These are phyloP conservation scores for Diaporthe velutina DNA, from an alignment of 2,329 filamentous ascomycete species.

Conservation along the genomic window DNA sequence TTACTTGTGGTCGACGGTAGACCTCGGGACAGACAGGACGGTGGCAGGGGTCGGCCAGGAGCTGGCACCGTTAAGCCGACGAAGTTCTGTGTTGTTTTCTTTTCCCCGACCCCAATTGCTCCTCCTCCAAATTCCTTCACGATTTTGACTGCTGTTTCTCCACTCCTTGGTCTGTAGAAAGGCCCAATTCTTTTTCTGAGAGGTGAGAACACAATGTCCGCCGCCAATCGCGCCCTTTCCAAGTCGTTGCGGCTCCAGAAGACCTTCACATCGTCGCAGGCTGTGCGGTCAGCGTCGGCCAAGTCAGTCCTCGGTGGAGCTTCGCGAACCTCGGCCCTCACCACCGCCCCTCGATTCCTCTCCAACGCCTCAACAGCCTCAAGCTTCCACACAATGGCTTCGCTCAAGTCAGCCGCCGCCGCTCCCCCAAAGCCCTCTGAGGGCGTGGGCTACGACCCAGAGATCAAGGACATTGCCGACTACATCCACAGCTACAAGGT, in stretches of 20 bases:
- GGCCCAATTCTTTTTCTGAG: neutral
- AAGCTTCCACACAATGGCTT: conserved; percentile 64
- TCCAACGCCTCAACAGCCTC: conserved; percentile 46
- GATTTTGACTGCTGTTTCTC: neutral
- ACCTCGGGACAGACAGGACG: conserved; percentile 5
- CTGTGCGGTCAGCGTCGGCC: conserved; percentile 50
- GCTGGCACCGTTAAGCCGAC: conserved; percentile 13
- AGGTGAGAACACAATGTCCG: conserved; percentile 38
- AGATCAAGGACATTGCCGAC: conserved; percentile 94
- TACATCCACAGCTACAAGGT: conserved; percentile 95
- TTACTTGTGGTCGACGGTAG: neutral
- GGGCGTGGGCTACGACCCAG: conserved; percentile 81
- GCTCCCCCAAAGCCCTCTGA: conserved; percentile 59
- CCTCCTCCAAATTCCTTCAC: neutral
- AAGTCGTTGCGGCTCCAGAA: conserved; percentile 65
- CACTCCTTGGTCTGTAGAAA: conserved; percentile 15
- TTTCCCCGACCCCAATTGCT: conserved; percentile 8
- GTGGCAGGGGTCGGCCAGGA: neutral
- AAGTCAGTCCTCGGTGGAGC: conserved; percentile 40
- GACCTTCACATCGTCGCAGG: conserved; percentile 52
- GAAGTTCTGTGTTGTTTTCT: conserved; percentile 17
- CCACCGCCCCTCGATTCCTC: conserved; percentile 47
- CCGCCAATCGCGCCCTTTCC: conserved; percentile 65
- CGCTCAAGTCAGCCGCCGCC: conserved; percentile 62
- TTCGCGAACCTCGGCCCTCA: conserved; percentile 39